These are phyloP conservation scores for Fomes fomentarius DNA, from an alignment of 1,284 basidiomycete species.

Conservation along the genomic window DNA sequence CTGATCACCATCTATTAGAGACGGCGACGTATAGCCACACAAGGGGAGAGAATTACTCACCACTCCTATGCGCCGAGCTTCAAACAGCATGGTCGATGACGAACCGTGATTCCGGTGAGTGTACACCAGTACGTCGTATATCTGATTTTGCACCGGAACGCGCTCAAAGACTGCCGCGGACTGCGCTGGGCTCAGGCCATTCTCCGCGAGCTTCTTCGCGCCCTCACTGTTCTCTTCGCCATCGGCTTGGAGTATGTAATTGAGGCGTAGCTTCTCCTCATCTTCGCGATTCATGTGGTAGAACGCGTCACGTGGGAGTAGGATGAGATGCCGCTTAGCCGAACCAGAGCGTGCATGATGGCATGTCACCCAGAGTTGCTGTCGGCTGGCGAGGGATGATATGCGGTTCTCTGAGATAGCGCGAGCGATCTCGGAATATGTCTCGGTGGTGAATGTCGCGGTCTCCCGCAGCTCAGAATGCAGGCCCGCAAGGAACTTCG, in stretches of 20 bases:
- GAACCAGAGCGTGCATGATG: constrained; percentile 68
- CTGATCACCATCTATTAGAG: constrained; percentile 43
- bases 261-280: constrained; percentile 48
- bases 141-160: constrained; percentile 65
- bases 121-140: constrained; percentile 70
- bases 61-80: constrained; percentile 58
- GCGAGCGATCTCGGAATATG: constrained; percentile 54
- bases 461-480: constrained; percentile 61
- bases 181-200: constrained; percentile 34
- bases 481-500: constrained; percentile 53
- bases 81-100: constrained; percentile 55
- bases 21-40: not conserved
- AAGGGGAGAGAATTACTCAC: constrained; percentile 43
- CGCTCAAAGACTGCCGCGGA: constrained; percentile 56
- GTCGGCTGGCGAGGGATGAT: constrained; percentile 44
- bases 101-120: constrained; percentile 62
- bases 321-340: constrained; percentile 54
- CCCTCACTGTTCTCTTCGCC: constrained; percentile 30
- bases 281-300: constrained; percentile 52
- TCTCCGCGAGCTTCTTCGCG: constrained; percentile 31
- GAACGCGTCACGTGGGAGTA: constrained; percentile 63
- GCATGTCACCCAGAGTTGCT: constrained; percentile 57
- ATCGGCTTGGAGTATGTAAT: constrained; percentile 48
- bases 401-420: constrained; percentile 46
- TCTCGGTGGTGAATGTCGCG: constrained; percentile 55